Evolutionary conservation across 73 alveolate species (phyloP).

Genomic region (Paramecium tetraurelia): DNA sequence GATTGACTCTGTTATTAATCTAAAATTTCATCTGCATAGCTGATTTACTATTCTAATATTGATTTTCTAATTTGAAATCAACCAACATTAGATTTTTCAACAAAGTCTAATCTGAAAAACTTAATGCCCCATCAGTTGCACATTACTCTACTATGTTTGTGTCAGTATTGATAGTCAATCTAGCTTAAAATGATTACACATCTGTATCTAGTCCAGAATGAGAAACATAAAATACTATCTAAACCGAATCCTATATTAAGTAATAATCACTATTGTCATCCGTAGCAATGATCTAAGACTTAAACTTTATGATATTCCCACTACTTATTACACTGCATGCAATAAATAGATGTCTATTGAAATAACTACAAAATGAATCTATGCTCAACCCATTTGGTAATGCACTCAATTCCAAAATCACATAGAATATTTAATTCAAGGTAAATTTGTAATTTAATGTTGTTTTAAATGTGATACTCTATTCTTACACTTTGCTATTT

Average conservation of each 20-base stretch:
- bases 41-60: neutral
- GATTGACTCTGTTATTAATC: neutral
- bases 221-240: neutral
- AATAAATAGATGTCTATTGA: neutral
- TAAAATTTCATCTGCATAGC: neutral
- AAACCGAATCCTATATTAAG: neutral
- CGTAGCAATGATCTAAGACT: neutral
- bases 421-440: neutral
- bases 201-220: conserved; percentile 34
- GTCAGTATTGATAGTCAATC: neutral
- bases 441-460: neutral
- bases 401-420: neutral
- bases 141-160: neutral
- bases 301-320: neutral
- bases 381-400: conserved; percentile 13
- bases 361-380: neutral
- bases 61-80: neutral
- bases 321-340: neutral
- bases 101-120: neutral
- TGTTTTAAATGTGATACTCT: neutral
- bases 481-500: neutral
- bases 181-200: neutral
- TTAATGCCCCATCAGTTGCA: neutral
- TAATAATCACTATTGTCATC: neutral
- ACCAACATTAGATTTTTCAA: neutral